phyloP scores from a whole-genome alignment of 2,329 filamentous ascomycete genomes.

The Colletotrichum endophyticum region DNA sequence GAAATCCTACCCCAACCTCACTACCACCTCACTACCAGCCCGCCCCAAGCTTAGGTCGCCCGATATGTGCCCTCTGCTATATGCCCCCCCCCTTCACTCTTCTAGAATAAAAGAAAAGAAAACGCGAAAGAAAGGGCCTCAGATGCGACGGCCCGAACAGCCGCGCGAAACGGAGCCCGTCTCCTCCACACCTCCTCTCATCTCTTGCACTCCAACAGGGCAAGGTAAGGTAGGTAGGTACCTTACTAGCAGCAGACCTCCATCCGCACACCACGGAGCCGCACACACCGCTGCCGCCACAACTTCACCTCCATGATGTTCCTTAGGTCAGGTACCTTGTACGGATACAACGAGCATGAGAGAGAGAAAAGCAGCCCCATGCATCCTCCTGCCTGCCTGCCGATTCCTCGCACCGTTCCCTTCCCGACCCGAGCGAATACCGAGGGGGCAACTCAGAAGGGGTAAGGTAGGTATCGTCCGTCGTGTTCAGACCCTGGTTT shows the following conservation, averaged over 20 bases:
- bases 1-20: not conserved
- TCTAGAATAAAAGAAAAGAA: not conserved
- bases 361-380: not conserved
- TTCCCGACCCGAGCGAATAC: not conserved
- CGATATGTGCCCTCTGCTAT: not conserved
- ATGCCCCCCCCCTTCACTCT: not conserved
- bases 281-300: not conserved
- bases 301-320: not conserved
- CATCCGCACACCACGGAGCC: not conserved
- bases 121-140: not conserved
- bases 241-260: not conserved
- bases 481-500: not conserved
- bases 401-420: not conserved
- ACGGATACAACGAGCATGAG: not conserved
- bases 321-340: not conserved
- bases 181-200: not conserved
- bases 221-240: not conserved
- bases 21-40: not conserved
- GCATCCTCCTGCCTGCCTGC: not conserved
- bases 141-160: conserved; percentile 18
- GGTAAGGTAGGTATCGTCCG: not conserved
- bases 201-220: not conserved
- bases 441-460: not conserved
- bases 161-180: not conserved
- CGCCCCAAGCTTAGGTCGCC: not conserved